These are phyloP conservation scores for Cryptococcus neoformans DNA, from an alignment of 1,284 basidiomycete genomes.

Conservation along the genomic window DNA sequence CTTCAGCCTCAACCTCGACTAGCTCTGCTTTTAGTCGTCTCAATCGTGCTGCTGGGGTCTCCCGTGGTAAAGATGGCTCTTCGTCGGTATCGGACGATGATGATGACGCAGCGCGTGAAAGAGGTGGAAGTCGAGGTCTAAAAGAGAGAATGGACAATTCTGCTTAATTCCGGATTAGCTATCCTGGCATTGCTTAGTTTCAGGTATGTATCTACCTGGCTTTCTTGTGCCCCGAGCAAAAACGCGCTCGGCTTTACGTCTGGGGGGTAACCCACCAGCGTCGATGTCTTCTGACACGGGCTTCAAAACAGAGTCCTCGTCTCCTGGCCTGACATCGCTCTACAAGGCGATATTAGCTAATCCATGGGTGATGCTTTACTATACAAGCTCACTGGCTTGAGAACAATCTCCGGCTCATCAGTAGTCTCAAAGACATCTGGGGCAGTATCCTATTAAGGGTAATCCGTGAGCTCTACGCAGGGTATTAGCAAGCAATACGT, in stretches of 20 bases:
- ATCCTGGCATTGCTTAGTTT: background rate
- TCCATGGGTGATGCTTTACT: background rate
- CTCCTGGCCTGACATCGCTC: constrained; percentile 21
- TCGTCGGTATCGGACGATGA: constrained; percentile 11
- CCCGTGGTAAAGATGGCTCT: constrained; percentile 19
- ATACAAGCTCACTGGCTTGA: constrained; percentile 26
- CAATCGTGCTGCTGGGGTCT: constrained; percentile 49
- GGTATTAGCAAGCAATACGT: constrained; percentile 31
- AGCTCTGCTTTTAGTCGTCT: constrained; percentile 51
- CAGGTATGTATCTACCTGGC: background rate
- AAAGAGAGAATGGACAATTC: constrained; percentile 15
- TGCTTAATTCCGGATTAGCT: background rate
- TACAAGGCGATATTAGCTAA: background rate
- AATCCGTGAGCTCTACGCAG: background rate
- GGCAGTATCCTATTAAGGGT: constrained; percentile 67
- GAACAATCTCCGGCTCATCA: constrained; percentile 53
- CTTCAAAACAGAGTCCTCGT: constrained; percentile 16
- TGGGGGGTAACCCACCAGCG: constrained; percentile 19
- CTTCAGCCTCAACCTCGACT: constrained; percentile 50
- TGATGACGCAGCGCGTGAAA: constrained; percentile 10
- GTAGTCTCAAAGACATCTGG: constrained; percentile 91
- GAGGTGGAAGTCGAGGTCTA: constrained; percentile 19
- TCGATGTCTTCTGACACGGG: constrained; percentile 25
- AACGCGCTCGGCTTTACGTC: constrained; percentile 23
- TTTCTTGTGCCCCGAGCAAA: constrained; percentile 24